Conservation (phyloP, 176 grass and related monocot species). For the Carex kokanica region DNA sequence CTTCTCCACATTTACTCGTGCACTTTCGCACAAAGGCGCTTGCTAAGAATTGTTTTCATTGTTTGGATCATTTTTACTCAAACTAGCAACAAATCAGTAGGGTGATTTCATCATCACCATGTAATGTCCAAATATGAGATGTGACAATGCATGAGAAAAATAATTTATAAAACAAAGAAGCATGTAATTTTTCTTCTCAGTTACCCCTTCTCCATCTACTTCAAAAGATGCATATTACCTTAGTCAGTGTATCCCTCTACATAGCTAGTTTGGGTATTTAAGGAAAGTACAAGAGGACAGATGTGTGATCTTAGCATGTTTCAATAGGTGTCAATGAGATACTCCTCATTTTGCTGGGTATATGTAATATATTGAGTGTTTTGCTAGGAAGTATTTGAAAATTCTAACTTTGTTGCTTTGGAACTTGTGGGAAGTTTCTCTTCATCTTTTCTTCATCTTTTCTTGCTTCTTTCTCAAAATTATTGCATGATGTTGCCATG, state of each 20-base stretch:
- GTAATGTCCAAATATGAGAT: not conserved
- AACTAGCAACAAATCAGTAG: not conserved
- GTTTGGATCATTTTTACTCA: not conserved
- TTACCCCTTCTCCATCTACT: not conserved
- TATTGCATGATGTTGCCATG: not conserved
- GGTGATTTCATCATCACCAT: not conserved
- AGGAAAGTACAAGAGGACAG: not conserved
- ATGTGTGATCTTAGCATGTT: not conserved
- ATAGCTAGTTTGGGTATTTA: not conserved
- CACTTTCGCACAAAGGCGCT: not conserved
- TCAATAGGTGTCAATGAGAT: not conserved
- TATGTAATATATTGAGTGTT: not conserved
- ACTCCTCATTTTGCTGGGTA: not conserved
- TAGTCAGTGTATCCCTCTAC: not conserved
- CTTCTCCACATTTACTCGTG: not conserved
- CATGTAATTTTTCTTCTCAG: not conserved
- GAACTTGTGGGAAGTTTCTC: not conserved
- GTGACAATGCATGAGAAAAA: not conserved
- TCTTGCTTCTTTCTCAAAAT: not conserved
- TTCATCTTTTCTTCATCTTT: too few species aligned
- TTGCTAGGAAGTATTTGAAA: too few species aligned
- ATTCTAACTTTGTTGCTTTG: too few species aligned
- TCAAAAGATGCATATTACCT: not conserved
- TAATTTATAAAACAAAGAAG: not conserved
- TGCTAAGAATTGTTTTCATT: not conserved